A percentile compares a stretch with the other conserved stretches of the same genome.
These are phyloP conservation scores for Globisporangium emineosum DNA, from an alignment of 352 stramenopile species.

Conservation along the genomic window DNA sequence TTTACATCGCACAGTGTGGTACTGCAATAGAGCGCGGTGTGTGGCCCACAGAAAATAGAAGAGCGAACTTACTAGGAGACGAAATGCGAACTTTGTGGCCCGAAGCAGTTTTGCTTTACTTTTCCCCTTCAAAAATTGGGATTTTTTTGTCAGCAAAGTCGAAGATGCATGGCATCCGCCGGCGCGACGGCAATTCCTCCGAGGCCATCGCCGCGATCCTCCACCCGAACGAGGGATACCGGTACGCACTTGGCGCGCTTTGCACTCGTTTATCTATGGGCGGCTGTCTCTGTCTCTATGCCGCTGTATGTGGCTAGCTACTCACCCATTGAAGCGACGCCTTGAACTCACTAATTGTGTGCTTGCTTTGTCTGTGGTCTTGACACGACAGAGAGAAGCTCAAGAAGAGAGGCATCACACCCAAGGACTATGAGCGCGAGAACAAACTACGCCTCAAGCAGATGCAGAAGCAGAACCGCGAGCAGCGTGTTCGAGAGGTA, in stretches of 20 bases:
- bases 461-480: constrained; percentile 54
- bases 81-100: not conserved
- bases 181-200: constrained; percentile 67
- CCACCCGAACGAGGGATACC: constrained; percentile 53
- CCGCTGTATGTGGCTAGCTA: not conserved
- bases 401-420: constrained; percentile 43
- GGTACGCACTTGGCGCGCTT: constrained; percentile 22
- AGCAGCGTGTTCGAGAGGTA: constrained; percentile 44
- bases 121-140: constrained; percentile 1
- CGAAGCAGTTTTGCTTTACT: constrained; percentile 6
- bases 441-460: constrained; percentile 66
- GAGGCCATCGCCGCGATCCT: constrained; percentile 61
- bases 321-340: not conserved
- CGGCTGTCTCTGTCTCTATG: not conserved
- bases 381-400: constrained; percentile 46
- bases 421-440: constrained; percentile 59
- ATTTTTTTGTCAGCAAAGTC: not conserved
- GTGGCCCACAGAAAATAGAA: not conserved
- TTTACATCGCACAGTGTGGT: too few species aligned
- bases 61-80: not conserved
- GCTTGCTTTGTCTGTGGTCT: not conserved
- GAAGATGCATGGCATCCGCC: constrained; percentile 34
- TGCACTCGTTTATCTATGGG: not conserved
- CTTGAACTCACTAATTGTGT: not conserved
- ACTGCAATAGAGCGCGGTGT: not conserved